A percentile compares a stretch with the other conserved stretches of the same genome.
These are phyloP conservation scores for Antrodiella citrinella DNA, from an alignment of 768 basidiomycete species.

Conservation along the genomic window DNA sequence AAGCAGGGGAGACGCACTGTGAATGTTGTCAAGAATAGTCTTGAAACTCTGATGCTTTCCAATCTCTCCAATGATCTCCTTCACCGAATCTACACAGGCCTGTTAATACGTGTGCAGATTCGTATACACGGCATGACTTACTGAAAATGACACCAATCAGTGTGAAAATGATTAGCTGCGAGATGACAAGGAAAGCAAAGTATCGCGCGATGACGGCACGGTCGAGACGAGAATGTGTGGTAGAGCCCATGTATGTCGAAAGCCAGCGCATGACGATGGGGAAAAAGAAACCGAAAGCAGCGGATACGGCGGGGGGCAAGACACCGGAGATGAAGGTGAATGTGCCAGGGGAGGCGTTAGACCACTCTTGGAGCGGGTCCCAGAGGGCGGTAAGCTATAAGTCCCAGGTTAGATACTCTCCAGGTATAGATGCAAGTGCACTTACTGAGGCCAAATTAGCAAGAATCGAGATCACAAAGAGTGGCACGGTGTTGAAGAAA, in stretches of 20 bases:
- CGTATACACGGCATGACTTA: conserved; percentile 36
- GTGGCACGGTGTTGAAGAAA: conserved; percentile 91
- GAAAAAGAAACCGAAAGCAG: conserved; percentile 83
- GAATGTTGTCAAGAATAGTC: conserved; percentile 37
- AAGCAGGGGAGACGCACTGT: conserved; percentile 24
- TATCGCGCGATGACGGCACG: conserved; percentile 90
- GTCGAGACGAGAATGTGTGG: conserved; percentile 75
- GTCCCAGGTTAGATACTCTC: too few relatives aligned
- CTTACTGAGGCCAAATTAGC: conserved; percentile 83
- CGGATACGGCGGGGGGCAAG: conserved; percentile 82
- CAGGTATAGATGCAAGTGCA: too few relatives aligned
- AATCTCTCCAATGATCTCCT: conserved; percentile 40
- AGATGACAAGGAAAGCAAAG: conserved; percentile 89
- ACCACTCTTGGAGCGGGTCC: conserved; percentile 80
- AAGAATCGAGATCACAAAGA: conserved; percentile 82
- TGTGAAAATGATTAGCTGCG: conserved; percentile 91
- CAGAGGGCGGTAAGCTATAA: conserved; percentile 47
- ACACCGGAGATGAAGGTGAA: conserved; percentile 91
- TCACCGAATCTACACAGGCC: conserved; percentile 24
- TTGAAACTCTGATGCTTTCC: conserved; percentile 37
- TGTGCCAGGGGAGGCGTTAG: conserved; percentile 44
- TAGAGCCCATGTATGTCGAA: conserved; percentile 56
- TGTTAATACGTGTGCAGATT: too few relatives aligned
- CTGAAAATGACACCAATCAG: conserved; percentile 85
- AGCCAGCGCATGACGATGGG: conserved; percentile 89